A percentile compares a stretch with the other conserved stretches of the same genome.
phyloP scores from a whole-genome alignment of 805 yeast genomes.

The Danielozyma ontarioensis region DNA sequence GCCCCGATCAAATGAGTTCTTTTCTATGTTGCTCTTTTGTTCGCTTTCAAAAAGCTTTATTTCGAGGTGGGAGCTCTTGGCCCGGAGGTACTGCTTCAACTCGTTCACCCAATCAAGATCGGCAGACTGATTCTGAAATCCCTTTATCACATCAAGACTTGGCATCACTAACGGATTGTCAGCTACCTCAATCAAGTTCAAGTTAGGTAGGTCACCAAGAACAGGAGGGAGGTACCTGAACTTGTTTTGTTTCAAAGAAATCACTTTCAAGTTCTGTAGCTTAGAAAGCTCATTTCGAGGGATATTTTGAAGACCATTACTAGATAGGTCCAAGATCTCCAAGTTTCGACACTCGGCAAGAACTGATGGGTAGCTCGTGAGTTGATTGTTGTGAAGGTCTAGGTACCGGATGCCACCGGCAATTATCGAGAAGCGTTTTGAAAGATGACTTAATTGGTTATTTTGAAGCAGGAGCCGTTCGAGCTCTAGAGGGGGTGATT shows the following conservation, averaged over 20 bases:
- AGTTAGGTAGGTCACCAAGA: conserved; percentile 45
- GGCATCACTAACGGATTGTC: conserved; percentile 58
- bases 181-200: conserved; percentile 56
- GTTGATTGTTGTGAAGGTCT: conserved; percentile 60
- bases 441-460: conserved; percentile 45
- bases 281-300: conserved; percentile 37
- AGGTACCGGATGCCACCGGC: conserved; percentile 46
- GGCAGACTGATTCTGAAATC: conserved; percentile 31
- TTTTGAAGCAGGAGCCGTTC: conserved; percentile 52
- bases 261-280: conserved; percentile 45
- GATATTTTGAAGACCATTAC: conserved; percentile 45
- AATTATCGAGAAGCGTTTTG: conserved; percentile 41
- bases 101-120: conserved; percentile 42
- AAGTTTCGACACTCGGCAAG: conserved; percentile 36
- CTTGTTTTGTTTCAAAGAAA: conserved; percentile 58
- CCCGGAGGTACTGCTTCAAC: conserved; percentile 33
- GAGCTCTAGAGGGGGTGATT: conserved; percentile 22
- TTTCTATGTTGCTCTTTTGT: conserved; percentile 4
- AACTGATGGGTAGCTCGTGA: conserved; percentile 48
- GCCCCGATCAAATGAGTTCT: conserved; percentile 6
- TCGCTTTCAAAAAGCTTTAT: conserved; percentile 15
- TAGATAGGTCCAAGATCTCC: conserved; percentile 64
- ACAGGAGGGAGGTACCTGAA: conserved; percentile 51
- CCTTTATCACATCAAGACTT: conserved; percentile 26
- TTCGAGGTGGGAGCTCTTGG: conserved; percentile 29